Conservation (phyloP, 495 filamentous ascomycete genomes). For the Baudoinia panamericana region DNA sequence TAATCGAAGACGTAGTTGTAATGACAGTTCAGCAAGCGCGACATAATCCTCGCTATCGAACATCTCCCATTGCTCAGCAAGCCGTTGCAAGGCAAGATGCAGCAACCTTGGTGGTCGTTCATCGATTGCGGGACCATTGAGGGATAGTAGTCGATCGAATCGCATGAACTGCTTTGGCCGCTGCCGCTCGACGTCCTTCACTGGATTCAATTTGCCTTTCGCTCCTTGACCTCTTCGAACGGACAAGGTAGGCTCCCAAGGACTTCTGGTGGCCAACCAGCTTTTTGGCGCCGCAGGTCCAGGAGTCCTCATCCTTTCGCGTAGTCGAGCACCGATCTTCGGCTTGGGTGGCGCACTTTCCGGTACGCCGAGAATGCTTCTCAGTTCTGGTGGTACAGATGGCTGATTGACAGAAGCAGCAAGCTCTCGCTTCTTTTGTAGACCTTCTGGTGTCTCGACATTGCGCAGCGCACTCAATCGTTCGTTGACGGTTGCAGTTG, state of each 20-base stretch:
- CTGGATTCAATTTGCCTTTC: constrained; percentile 3
- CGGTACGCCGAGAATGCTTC: constrained; percentile 53
- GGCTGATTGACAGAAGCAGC: constrained; percentile 24
- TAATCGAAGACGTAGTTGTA: constrained; percentile 13
- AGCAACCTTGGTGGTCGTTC: constrained; percentile 1
- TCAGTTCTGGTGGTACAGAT: constrained; percentile 42
- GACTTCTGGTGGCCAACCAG: constrained; percentile 38
- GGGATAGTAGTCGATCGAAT: constrained; percentile 3
- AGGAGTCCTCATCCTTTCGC: constrained; percentile 34
- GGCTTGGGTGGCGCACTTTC: constrained; percentile 56
- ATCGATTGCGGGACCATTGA: not conserved
- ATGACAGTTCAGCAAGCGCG: constrained; percentile 12
- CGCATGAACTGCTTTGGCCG: constrained; percentile 10
- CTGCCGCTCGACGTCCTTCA: constrained; percentile 2
- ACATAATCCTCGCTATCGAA: constrained; percentile 17
- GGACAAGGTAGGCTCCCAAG: not conserved
- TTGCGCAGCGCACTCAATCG: constrained; percentile 28
- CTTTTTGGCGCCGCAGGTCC: constrained; percentile 61
- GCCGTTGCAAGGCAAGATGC: constrained; percentile 14
- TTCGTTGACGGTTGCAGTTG: constrained; percentile 27
- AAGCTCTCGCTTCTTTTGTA: constrained; percentile 22
- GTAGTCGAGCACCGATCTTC: constrained; percentile 37
- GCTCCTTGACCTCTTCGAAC: constrained; percentile 1
- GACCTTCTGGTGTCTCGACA: constrained; percentile 24
- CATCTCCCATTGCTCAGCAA: constrained; percentile 16